A percentile compares a stretch with the other conserved stretches of the same genome.
Conservation (phyloP, 148 eudicot genomes). For the Rhododendron mucronatum region DNA sequence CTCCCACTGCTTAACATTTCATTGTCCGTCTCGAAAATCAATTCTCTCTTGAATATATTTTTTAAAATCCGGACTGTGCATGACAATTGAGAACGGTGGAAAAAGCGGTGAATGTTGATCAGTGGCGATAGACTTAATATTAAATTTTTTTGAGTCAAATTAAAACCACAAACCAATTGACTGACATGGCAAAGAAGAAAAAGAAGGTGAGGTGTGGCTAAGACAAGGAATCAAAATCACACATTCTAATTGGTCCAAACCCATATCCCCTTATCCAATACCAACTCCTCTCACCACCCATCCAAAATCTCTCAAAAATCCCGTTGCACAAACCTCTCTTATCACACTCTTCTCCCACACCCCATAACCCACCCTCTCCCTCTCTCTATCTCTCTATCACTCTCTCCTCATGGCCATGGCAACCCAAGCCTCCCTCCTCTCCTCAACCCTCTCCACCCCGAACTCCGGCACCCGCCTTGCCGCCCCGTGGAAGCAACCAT, state of each 20-base stretch:
- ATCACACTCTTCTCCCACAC: background rate
- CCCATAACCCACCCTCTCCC: background rate
- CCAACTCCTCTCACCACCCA: constrained; percentile 15
- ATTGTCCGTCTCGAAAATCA: no score
- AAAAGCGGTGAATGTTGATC: no score
- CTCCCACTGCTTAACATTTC: no score
- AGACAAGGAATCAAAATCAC: constrained; percentile 43
- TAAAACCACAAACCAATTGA: background rate
- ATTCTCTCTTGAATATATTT: no score
- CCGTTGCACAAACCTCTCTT: constrained; percentile 10
- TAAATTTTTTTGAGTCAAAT: background rate
- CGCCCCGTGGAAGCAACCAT: constrained; percentile 15
- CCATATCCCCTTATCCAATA: constrained; percentile 55
- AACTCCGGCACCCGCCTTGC: constrained; percentile 6
- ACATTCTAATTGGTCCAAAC: constrained; percentile 53
- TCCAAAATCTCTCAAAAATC: constrained; percentile 6
- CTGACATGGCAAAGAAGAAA: background rate
- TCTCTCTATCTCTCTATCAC: background rate
- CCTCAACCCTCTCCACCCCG: constrained; percentile 43
- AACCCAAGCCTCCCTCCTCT: constrained; percentile 68
- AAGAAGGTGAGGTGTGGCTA: constrained; percentile 3
- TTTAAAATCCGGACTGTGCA: no score
- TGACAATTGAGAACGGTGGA: no score
- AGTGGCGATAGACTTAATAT: no score
- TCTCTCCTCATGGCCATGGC: constrained; percentile 70